Evolutionary conservation across 306 rosid genomes (phyloP), one percentile per base, ranked within the genome.

Genomic region (Sindora glabra): DNA sequence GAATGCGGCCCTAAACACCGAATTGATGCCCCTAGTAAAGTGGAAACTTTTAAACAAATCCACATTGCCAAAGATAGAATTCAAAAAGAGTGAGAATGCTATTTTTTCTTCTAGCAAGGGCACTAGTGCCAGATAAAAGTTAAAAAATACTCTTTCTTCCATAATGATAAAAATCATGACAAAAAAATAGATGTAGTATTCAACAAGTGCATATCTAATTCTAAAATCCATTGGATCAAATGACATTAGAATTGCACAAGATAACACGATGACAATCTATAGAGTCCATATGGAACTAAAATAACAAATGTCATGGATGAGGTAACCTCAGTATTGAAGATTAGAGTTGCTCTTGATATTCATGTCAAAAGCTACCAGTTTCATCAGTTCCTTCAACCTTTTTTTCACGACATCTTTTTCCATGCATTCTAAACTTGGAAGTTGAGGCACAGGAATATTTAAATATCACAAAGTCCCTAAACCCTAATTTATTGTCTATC

Each of bases 271-370:
- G 14, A 54, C 21, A 41, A 48, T 22, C 65, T 47, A 36, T 38
- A 56, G n/a, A 54, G 44, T 49, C 54, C 29, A 32, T 14, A 55
- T 47, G 51, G 37, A 48, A 16, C 48, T 27, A 14, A 60, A 26
- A 51, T 9, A 55, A 23, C 54, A 68, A 55, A 48, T n/a, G n/a
- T n/a, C n/a, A 9, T 29, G 8, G 8, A 29, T 4, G 8, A 64
- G 57, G 41, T 47, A 45, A 88, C 98, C 80, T 88, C 96, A 18
- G 42, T 65, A 44, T 85, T 87, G 12, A 79, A 81, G 58, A 49
- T 77, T n/a, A n/a, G n/a, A n/a, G n/a, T n/a, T n/a, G n/a, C n/a
- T n/a, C n/a, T n/a, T n/a, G n/a, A n/a, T n/a, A n/a, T n/a, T n/a
- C n/a, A n/a, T n/a, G n/a, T n/a, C n/a, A n/a, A n/a, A n/a, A n/a